A percentile compares a stretch with the other conserved stretches of the same genome.
Conservation (phyloP, 805 yeast species). For the Komagataella pastoris region DNA sequence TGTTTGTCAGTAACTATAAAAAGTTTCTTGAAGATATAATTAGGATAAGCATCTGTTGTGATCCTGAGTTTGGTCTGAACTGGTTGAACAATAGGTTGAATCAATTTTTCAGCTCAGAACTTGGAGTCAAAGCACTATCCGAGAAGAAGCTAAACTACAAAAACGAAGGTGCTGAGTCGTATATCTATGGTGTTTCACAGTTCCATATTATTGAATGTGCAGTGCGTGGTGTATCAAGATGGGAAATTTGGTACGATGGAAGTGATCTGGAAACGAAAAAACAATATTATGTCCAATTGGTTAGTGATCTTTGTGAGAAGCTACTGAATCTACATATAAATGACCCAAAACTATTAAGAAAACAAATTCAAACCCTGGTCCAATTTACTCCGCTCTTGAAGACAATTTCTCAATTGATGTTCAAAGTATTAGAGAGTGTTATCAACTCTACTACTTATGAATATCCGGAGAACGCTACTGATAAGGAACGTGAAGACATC, state of each 20-base stretch:
- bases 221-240: conserved; percentile 83
- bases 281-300: conserved; percentile 33
- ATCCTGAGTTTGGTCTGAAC: conserved; percentile 64
- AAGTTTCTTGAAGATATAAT: conserved; percentile 85
- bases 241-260: conserved; percentile 84
- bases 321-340: conserved; percentile 62
- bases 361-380: conserved; percentile 83
- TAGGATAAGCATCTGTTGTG: conserved; percentile 74
- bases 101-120: conserved; percentile 52
- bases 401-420: conserved; percentile 62
- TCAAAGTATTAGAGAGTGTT: conserved; percentile 74
- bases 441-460: conserved; percentile 76
- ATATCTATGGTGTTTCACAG: conserved; percentile 66
- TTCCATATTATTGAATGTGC: conserved; percentile 81
- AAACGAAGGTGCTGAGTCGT: conserved; percentile 51
- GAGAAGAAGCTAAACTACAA: conserved; percentile 38
- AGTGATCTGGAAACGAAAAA: conserved; percentile 40
- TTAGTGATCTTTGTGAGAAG: conserved; percentile 62
- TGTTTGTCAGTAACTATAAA: conserved; percentile 69
- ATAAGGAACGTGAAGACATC: conserved; percentile 66
- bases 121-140: conserved; percentile 56
- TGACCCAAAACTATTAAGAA: conserved; percentile 72
- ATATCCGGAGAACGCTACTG: conserved; percentile 52
- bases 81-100: conserved; percentile 75
- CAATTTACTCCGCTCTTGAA: conserved; percentile 87